Evolutionary conservation across 163 green algal species (phyloP), one percentile per base, ranked within the genome.

Genomic region (Prototheca stagnorum): DNA sequence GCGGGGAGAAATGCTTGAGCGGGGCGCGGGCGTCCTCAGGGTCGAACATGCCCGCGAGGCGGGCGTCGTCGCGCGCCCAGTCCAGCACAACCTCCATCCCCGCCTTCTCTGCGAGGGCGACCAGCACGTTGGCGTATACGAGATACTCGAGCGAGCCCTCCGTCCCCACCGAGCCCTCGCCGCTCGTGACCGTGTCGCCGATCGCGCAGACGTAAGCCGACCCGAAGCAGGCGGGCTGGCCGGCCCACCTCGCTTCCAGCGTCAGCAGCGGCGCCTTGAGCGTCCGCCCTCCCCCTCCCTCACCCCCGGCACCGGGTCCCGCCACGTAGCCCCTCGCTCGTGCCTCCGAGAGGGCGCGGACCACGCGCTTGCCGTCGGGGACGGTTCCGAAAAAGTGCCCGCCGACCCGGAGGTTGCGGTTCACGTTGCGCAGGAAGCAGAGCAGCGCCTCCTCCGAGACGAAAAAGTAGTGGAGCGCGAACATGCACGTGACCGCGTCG

Each of bases 381-480:
- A 85, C 59, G 5, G 73, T 86, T 16, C 66, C 81, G 26, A 93
- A 65, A 49, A 93, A 91, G 64, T 82, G 79, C 35, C 82, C 82
- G 12, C 73, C 76, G 21, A 61, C 45, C 50, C 72, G 78, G 5
- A 84, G 59, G 42, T 79, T 79, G 24, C 57, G 52, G 19, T 55
- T 47, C 28, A 83, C 78, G 48, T 88, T 84, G 31, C 57, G 49
- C 45, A 88, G 42, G 54, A 83, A 79, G 44, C 59, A 52, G 37
- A 70, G 54, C 5, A 86, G 54, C n/a, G 70, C 57, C 8, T 33
- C 20, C 67, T 92, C 74, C 11, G 26, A 62, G 2, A 77, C 71
- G 55, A 92, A 93, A 56, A 95, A 95, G 70, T 95, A 95, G 70
- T 95, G 85, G 42, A 89, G 61, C 12, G 85, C 84, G 73, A 95